These are phyloP conservation scores for Botrytis squamosa DNA, from an alignment of 2,329 filamentous ascomycete species.

Conservation along the genomic window DNA sequence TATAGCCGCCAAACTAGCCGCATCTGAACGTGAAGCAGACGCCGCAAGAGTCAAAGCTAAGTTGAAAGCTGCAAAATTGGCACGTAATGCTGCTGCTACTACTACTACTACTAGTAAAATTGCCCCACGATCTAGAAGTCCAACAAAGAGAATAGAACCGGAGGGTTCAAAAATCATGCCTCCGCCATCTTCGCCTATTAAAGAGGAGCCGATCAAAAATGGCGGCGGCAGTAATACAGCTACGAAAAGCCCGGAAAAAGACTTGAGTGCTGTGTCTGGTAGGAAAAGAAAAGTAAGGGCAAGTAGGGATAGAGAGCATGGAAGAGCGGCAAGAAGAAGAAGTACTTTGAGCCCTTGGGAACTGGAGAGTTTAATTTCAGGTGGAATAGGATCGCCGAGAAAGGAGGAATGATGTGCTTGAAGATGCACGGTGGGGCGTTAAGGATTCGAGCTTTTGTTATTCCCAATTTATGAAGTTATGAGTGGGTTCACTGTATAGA, in stretches of 20 bases:
- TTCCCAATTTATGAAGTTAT: conserved; percentile 16
- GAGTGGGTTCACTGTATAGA: conserved; percentile 14
- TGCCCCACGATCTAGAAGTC: conserved; percentile 9
- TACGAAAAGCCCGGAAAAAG: conserved; percentile 20
- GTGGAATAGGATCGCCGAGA: conserved; percentile 31
- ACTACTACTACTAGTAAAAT: neutral
- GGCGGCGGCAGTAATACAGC: conserved; percentile 5
- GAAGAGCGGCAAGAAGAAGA: conserved; percentile 60
- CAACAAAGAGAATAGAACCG: conserved; percentile 4
- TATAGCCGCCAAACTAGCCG: conserved; percentile 63
- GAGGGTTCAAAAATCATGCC: conserved; percentile 37
- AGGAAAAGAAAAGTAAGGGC: conserved; percentile 44
- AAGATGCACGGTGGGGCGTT: conserved; percentile 8
- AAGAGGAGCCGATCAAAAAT: conserved; percentile 23
- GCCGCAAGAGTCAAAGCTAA: conserved; percentile 63
- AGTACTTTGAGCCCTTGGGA: conserved; percentile 77
- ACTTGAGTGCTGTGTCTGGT: conserved; percentile 20
- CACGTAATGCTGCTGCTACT: conserved; percentile 28
- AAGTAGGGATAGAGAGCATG: conserved; percentile 39
- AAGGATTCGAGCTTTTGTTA: conserved; percentile 5
- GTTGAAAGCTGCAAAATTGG: conserved; percentile 52
- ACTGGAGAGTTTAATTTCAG: conserved; percentile 61
- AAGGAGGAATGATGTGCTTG: conserved; percentile 12
- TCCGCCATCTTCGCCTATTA: conserved; percentile 35
- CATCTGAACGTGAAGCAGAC: conserved; percentile 62